Base-by-base conservation (phyloP, 2,329 filamentous ascomycete species). In the Cercospora nicotianae region DNA sequence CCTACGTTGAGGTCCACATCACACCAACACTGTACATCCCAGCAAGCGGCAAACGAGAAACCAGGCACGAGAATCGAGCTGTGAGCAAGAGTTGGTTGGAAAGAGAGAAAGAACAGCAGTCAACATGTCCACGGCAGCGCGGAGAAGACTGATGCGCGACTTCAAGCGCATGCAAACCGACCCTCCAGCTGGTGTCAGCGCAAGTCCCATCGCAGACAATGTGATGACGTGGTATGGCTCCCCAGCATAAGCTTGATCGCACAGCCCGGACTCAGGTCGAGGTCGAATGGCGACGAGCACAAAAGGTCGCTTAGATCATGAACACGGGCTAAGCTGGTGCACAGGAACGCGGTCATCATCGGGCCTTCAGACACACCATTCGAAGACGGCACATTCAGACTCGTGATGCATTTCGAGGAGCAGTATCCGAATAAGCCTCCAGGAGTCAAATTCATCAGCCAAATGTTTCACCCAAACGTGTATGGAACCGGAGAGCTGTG, bases 141-240 rank as follows among this genome's bases (percentile, higher is more conserved):
- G 95, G 79, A 92, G 95, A 79, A 93, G 95, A 79, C 86, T 99
- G 81, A 98, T 99, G 95, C 92, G 95, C 80, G 95, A 98, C 85
- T 98, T 98, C 88, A 98, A 98, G 94, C 93, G 95, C 81, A 99
- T 99, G 94, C 95, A 99, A 84, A 98, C 94, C 57, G 95, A 99
- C 78, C 95, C 95, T 80, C 95, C 95, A 9, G 94, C 94, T 62
- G 95, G 95, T 67, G 94, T 99, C 63, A 98, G 94, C 72, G 95
- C 95, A 16, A 98, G 94, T 63, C 95, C 95, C 6, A 91, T 98
- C 58, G 93, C 94, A 69, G 93, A 97, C 78, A 97, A 97, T 84
- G 93, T 97, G 76, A 97, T 97, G 93, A 96, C 92, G 60, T 97
- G 93, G 93, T 96, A 86, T 72, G 86, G 18, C 28, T 42, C 58